These are phyloP conservation scores for Meira miltonrushii DNA, from an alignment of 1,284 basidiomycete species.

Conservation along the genomic window DNA sequence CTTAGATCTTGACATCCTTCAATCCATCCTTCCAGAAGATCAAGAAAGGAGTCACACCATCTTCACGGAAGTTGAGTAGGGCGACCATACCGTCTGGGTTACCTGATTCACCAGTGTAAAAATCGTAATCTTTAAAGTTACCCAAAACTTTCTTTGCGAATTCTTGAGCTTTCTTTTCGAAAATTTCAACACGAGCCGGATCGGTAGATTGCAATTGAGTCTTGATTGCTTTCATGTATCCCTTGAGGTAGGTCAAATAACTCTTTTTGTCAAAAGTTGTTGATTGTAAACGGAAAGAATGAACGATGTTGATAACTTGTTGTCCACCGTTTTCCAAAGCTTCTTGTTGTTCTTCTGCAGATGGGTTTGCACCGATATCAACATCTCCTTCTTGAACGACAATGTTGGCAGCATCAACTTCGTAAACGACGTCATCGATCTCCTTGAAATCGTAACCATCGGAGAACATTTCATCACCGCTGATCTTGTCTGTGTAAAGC, in stretches of 20 bases:
- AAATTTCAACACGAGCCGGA: slow-evolving; percentile 68
- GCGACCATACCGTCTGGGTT: slow-evolving; percentile 54
- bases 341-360: slow-evolving; percentile 81
- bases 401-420: slow-evolving; percentile 79
- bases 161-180: slow-evolving; percentile 73
- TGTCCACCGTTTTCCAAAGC: slow-evolving; percentile 70
- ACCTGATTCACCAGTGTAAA: slow-evolving; percentile 71
- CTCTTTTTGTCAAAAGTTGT: slow-evolving; percentile 89
- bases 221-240: slow-evolving; percentile 79
- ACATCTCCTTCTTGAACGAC: slow-evolving; percentile 75
- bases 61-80: slow-evolving; percentile 57
- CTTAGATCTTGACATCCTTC: slow-evolving; percentile 51
- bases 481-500: slow-evolving; percentile 66
- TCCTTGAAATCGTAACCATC: slow-evolving; percentile 56
- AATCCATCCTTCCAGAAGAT: slow-evolving; percentile 52
- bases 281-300: slow-evolving; percentile 82
- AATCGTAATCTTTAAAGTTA: slow-evolving; percentile 88
- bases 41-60: slow-evolving; percentile 65
- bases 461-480: slow-evolving; percentile 74
- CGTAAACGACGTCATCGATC: slow-evolving; percentile 78
- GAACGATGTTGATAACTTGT: slow-evolving; percentile 80
- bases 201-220: slow-evolving; percentile 56
- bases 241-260: slow-evolving; percentile 79
- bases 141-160: slow-evolving; percentile 66
- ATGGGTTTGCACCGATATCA: slow-evolving; percentile 70